phyloP scores from a whole-genome alignment of 2,329 filamentous ascomycete species.

The Podosphaera xanthii region DNA sequence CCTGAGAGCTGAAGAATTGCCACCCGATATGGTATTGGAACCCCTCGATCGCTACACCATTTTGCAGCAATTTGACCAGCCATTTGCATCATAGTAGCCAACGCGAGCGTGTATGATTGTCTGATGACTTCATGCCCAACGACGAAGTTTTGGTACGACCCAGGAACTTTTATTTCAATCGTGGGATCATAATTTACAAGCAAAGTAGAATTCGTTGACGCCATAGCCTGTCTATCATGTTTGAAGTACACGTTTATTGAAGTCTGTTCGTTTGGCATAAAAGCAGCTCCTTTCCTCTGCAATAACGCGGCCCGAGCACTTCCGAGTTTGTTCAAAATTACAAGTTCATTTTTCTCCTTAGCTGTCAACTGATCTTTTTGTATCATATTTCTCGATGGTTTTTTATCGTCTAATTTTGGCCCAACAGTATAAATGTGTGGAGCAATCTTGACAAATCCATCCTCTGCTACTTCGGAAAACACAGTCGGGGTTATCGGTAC shows the following conservation, averaged over 20 bases:
- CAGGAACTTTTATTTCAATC: constrained; percentile 8
- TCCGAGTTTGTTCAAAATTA: constrained; percentile 25
- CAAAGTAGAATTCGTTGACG: not conserved
- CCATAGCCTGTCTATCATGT: constrained; percentile 2
- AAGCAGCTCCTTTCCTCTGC: constrained; percentile 5
- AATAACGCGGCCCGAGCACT: constrained; percentile 15
- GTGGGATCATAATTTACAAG: constrained; percentile 9
- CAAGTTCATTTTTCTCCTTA: constrained; percentile 23
- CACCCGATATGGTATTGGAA: constrained; percentile 34
- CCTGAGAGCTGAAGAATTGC: constrained; percentile 11
- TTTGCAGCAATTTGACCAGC: constrained; percentile 36
- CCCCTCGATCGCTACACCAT: constrained; percentile 33
- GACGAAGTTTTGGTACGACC: constrained; percentile 6
- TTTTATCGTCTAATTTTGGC: constrained; percentile 2
- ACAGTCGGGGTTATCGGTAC: constrained; percentile 31
- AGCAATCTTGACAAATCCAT: not conserved
- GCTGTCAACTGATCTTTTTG: constrained; percentile 20
- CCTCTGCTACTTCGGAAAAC: constrained; percentile 19
- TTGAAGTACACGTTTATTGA: constrained; percentile 5
- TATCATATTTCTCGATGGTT: constrained; percentile 22
- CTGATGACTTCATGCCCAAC: constrained; percentile 4
- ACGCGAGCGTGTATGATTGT: constrained; percentile 15
- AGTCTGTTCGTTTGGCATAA: not conserved
- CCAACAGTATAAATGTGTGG: constrained; percentile 5
- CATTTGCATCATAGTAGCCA: constrained; percentile 32